Evolutionary conservation across 2,329 filamentous ascomycete genomes (phyloP).

Genomic region (Zarea fungicola): DNA sequence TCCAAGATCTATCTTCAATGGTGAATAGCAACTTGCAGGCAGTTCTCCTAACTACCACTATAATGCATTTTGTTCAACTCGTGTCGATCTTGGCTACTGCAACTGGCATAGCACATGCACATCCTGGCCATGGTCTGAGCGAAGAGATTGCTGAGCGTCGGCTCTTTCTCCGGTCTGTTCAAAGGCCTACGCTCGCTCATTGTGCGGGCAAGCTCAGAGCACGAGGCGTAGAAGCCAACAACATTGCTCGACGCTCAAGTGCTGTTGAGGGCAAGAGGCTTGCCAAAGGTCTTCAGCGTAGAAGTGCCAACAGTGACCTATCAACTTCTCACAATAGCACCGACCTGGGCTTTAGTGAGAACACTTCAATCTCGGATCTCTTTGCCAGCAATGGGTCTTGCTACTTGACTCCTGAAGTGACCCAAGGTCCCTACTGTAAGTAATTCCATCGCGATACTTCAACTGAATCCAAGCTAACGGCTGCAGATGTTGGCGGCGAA

Average conservation of each 20-base stretch:
- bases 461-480: not conserved
- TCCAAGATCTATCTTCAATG: too few species aligned
- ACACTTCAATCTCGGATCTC: constrained; percentile 27
- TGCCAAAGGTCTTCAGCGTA: constrained; percentile 28
- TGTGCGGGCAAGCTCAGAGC: constrained; percentile 42
- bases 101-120: constrained; percentile 16
- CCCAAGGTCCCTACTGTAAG: constrained; percentile 42
- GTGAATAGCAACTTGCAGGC: too few species aligned
- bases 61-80: not conserved
- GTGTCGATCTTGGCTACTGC: not conserved
- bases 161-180: constrained; percentile 32
- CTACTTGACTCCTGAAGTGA: constrained; percentile 44
- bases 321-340: constrained; percentile 34
- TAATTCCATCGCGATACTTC: not conserved
- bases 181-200: constrained; percentile 39
- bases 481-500: constrained; percentile 26
- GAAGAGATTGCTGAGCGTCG: constrained; percentile 46
- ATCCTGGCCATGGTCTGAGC: constrained; percentile 44
- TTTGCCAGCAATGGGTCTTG: constrained; percentile 39
- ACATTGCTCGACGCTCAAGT: constrained; percentile 38
- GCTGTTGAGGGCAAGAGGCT: constrained; percentile 36
- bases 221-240: constrained; percentile 40
- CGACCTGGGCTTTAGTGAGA: constrained; percentile 25
- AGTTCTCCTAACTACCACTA: not conserved
- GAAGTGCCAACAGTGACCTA: constrained; percentile 29